A percentile compares a stretch with the other conserved stretches of the same genome.
phyloP scores from a whole-genome alignment of 2,329 filamentous ascomycete genomes.

The Stromatinia cepivora region DNA sequence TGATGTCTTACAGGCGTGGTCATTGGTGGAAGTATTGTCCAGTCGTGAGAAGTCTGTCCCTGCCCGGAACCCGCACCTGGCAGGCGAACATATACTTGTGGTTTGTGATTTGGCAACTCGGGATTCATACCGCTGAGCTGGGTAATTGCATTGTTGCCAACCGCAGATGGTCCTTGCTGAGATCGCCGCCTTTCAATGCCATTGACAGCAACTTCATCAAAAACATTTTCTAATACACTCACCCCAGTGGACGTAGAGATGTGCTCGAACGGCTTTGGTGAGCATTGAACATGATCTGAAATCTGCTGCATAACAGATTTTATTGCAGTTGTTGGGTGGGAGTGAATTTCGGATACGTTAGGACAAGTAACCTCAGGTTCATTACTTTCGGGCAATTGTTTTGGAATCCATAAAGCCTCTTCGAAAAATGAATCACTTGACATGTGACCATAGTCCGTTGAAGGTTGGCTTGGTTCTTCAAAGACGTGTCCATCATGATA shows the following conservation, averaged over 20 bases:
- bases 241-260: constrained; percentile 26
- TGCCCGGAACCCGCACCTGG: not conserved
- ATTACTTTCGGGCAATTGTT: not conserved
- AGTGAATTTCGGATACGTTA: not conserved
- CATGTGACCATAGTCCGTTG: constrained; percentile 17
- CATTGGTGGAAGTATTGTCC: not conserved
- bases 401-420: constrained; percentile 26
- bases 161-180: not conserved
- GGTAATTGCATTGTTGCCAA: not conserved
- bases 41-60: not conserved
- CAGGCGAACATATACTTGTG: not conserved
- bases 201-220: not conserved
- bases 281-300: not conserved
- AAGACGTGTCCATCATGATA: not conserved
- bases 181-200: not conserved
- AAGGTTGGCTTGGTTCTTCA: constrained; percentile 1
- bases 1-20: not conserved
- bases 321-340: not conserved
- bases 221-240: not conserved
- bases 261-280: not conserved
- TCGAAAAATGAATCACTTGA: constrained; percentile 23
- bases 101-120: not conserved
- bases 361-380: not conserved
- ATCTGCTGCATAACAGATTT: not conserved
- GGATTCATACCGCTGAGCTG: not conserved